These are phyloP conservation scores for Teunomyces tritomae DNA, from an alignment of 805 yeast genomes.

Conservation along the genomic window DNA sequence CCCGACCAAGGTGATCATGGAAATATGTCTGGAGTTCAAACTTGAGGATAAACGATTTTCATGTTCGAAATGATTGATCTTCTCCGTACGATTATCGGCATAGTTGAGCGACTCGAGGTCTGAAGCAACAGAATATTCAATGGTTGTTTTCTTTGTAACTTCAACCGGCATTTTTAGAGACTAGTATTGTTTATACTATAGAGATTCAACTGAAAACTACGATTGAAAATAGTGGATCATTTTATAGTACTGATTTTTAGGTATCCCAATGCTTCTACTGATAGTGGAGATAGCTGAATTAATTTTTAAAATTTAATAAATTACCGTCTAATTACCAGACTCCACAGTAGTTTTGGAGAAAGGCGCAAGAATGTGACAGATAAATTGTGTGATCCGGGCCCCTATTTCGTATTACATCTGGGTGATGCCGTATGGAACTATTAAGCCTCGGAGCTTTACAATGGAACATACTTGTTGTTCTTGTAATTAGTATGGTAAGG, in stretches of 20 bases:
- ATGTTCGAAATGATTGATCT: neutral
- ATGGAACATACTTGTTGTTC: no score
- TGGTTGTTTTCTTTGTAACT: neutral
- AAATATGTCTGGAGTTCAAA: conserved; percentile 18
- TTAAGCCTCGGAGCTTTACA: no score
- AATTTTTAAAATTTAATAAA: neutral
- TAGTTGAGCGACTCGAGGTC: conserved; percentile 3
- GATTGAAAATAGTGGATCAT: neutral
- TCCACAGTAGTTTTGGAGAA: neutral
- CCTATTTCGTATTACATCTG: neutral
- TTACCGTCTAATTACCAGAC: neutral
- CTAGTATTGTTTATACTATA: neutral
- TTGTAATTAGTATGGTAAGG: no score
- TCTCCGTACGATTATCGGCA: neutral
- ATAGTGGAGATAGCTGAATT: neutral
- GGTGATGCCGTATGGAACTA: no score
- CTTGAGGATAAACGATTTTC: conserved; percentile 1
- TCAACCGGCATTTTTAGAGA: neutral
- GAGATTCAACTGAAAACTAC: neutral
- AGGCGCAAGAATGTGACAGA: neutral
- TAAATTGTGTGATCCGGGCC: neutral
- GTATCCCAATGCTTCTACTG: neutral
- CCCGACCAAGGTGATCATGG: conserved; percentile 21
- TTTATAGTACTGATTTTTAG: neutral
- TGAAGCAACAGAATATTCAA: neutral